Conservation (phyloP, 2,329 filamentous ascomycete species). For the Diaporthe aspalathi region DNA sequence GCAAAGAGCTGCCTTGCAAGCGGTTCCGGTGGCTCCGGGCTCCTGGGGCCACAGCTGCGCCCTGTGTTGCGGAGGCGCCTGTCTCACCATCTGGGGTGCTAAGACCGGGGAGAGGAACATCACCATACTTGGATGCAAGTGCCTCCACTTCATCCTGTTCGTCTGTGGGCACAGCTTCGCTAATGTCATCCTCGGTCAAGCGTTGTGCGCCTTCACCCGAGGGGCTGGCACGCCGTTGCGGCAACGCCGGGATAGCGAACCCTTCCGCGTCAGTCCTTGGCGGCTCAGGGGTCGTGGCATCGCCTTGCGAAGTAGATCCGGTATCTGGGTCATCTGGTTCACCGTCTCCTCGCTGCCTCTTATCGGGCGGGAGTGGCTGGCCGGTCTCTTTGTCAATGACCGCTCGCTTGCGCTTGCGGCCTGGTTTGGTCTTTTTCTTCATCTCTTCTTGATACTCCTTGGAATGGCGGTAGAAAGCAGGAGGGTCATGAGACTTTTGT, state of each 20-base stretch:
- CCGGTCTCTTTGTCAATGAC: conserved; percentile 44
- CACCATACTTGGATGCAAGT: conserved; percentile 59
- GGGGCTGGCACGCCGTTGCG: conserved; percentile 45
- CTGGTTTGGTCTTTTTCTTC: conserved; percentile 54
- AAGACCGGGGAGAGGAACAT: conserved; percentile 40
- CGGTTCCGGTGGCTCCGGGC: conserved; percentile 39
- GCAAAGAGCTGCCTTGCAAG: conserved; percentile 36
- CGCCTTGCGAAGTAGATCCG: conserved; percentile 37
- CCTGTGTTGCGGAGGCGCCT: background rate
- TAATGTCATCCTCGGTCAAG: conserved; percentile 46
- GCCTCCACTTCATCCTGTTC: conserved; percentile 42
- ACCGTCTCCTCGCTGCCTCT: conserved; percentile 22
- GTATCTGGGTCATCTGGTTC: background rate
- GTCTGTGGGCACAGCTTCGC: conserved; percentile 37
- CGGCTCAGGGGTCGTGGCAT: conserved; percentile 49
- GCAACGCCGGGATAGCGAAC: conserved; percentile 71
- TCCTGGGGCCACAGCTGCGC: conserved; percentile 1
- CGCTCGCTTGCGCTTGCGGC: conserved; percentile 59
- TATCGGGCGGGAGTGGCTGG: conserved; percentile 45
- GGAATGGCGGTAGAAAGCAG: conserved; percentile 78
- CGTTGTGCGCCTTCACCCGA: conserved; percentile 33
- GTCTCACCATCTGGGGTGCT: background rate
- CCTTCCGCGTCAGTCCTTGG: conserved; percentile 70
- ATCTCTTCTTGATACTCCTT: conserved; percentile 68
- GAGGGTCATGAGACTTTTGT: conserved; percentile 84